These are phyloP conservation scores for Ustilago loliicola DNA, from an alignment of 1,284 basidiomycete species.

Conservation along the genomic window DNA sequence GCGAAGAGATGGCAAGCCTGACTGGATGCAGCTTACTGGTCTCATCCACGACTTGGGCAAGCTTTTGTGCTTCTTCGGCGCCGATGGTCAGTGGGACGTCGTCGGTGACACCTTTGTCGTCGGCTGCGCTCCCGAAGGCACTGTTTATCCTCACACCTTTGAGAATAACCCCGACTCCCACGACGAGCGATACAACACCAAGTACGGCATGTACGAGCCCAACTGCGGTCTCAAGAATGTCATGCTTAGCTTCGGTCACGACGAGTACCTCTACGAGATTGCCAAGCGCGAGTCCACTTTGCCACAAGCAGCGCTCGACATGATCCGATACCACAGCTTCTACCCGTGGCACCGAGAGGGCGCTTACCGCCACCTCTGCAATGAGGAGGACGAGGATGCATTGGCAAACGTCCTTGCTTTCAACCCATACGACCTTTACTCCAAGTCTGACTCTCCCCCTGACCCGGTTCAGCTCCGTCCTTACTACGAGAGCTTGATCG, in stretches of 20 bases:
- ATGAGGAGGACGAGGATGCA: slow-evolving; percentile 39
- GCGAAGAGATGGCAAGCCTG: slow-evolving; percentile 81
- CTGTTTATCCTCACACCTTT: slow-evolving; percentile 83
- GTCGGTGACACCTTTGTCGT: slow-evolving; percentile 88
- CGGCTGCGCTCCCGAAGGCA: slow-evolving; percentile 80
- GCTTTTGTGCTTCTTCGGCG: slow-evolving; percentile 58
- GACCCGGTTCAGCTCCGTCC: slow-evolving; percentile 78
- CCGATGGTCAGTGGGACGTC: slow-evolving; percentile 89
- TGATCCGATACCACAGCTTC: slow-evolving; percentile 95
- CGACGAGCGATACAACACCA: slow-evolving; percentile 81
- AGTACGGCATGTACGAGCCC: slow-evolving; percentile 85
- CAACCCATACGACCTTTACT: slow-evolving; percentile 92
- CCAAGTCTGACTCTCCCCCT: slow-evolving; percentile 83
- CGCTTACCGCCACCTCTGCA: slow-evolving; percentile 50
- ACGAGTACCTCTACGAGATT: slow-evolving; percentile 72
- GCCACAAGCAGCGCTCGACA: slow-evolving; percentile 84
- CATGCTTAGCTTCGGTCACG: slow-evolving; percentile 91
- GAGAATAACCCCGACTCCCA: slow-evolving; percentile 80
- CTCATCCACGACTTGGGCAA: slow-evolving; percentile 74
- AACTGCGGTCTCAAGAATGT: slow-evolving; percentile 89
- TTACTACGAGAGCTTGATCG: slow-evolving; percentile 85
- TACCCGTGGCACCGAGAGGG: slow-evolving; percentile 77
- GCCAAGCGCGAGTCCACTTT: slow-evolving; percentile 73
- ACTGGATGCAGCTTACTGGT: slow-evolving; percentile 82
- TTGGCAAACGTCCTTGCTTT: slow-evolving; percentile 74